phyloP scores from a whole-genome alignment of 495 filamentous ascomycete species.

The Chaetomium tenue region DNA sequence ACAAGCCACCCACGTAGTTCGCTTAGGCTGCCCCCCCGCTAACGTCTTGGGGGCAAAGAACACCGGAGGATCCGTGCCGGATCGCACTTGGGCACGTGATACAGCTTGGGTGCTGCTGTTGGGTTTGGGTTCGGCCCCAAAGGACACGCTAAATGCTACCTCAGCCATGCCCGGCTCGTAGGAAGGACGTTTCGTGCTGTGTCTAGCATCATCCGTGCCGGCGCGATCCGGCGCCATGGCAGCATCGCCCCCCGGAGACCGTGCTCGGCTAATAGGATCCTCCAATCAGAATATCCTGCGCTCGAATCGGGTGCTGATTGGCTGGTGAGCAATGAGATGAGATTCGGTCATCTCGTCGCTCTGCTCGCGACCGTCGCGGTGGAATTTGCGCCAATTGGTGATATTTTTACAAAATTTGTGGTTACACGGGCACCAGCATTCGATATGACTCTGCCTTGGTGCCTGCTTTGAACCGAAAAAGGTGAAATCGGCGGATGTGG shows the following conservation, averaged over 20 bases:
- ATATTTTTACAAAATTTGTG: neutral
- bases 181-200: neutral
- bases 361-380: neutral
- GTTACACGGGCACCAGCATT: neutral
- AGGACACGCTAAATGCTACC: conserved; percentile 3
- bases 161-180: neutral
- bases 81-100: neutral
- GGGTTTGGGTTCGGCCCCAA: neutral
- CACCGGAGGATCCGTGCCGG: neutral
- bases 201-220: neutral
- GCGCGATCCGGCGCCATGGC: neutral
- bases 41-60: neutral
- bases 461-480: neutral
- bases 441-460: neutral
- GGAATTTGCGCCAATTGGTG: neutral
- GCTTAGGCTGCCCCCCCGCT: neutral
- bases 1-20: conserved; percentile 5
- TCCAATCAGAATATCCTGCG: neutral
- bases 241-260: neutral
- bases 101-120: neutral
- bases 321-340: neutral
- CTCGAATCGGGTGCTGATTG: neutral
- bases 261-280: neutral
- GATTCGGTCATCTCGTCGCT: neutral
- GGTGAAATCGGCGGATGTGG: too few species aligned